phyloP scores from a whole-genome alignment of 2,329 filamentous ascomycete species.

The Rhynchosporium secalis region DNA sequence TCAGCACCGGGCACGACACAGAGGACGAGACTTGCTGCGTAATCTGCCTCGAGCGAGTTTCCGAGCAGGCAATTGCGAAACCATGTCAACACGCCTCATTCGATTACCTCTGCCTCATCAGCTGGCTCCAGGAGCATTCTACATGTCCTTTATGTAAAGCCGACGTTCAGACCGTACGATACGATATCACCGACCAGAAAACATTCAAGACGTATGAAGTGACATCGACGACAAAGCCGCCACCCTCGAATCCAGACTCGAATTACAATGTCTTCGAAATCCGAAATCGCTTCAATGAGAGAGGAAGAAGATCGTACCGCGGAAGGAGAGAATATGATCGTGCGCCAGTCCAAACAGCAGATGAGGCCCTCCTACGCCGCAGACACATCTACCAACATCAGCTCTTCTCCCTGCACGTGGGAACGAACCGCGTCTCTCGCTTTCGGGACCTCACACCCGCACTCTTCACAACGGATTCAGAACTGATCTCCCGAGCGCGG shows the following conservation, averaged over 20 bases:
- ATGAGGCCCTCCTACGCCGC: slow-evolving; percentile 51
- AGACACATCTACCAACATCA: slow-evolving; percentile 70
- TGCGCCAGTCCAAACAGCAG: slow-evolving; percentile 22
- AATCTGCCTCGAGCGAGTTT: slow-evolving; percentile 79
- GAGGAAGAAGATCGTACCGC: slow-evolving; percentile 25
- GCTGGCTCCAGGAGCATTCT: slow-evolving; percentile 73
- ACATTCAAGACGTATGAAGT: slow-evolving; percentile 60
- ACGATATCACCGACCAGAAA: slow-evolving; percentile 54
- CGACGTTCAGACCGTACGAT: slow-evolving; percentile 58
- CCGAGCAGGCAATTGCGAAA: slow-evolving; percentile 67
- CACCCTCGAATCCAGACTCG: slow-evolving; percentile 5
- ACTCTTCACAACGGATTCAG: slow-evolving; percentile 61
- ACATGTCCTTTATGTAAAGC: slow-evolving; percentile 79
- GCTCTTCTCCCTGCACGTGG: slow-evolving; percentile 78
- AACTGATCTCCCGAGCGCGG: slow-evolving; percentile 73
- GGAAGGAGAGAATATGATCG: slow-evolving; percentile 21
- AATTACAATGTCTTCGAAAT: slow-evolving; percentile 12
- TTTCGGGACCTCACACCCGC: slow-evolving; percentile 73
- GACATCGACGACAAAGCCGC: slow-evolving; percentile 37
- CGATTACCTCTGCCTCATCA: slow-evolving; percentile 81
- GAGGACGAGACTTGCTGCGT: slow-evolving; percentile 63
- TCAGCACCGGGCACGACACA: slow-evolving; percentile 28
- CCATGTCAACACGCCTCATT: slow-evolving; percentile 82
- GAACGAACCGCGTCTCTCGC: slow-evolving; percentile 73
- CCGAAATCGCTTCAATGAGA: slow-evolving; percentile 15